phyloP scores from a whole-genome alignment of 768 basidiomycete genomes.

The Cystobasidium tubakii region DNA sequence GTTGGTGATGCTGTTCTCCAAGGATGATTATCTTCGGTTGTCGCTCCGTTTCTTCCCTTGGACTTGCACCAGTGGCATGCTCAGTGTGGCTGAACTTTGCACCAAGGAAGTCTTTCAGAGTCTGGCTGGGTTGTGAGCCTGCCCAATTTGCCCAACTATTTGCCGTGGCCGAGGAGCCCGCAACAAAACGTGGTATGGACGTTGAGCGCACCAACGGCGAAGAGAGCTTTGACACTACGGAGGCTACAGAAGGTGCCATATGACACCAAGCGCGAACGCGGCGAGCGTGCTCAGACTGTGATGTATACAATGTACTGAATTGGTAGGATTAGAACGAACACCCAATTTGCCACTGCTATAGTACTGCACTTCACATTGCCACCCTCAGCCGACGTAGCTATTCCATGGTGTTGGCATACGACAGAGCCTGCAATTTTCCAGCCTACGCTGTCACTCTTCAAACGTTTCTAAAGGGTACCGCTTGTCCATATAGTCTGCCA shows the following conservation, averaged over 20 bases:
- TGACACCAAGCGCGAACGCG: too few species aligned
- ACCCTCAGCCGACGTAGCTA: too few species aligned
- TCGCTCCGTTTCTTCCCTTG: neutral
- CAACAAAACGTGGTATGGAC: neutral
- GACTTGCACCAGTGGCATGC: too few species aligned
- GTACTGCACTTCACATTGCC: too few species aligned
- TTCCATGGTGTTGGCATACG: too few species aligned
- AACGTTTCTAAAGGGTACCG: neutral
- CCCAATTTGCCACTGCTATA: too few species aligned
- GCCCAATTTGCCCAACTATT: neutral
- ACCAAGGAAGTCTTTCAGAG: neutral
- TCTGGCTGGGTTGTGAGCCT: neutral
- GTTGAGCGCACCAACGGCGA: neutral
- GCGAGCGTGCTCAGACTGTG: too few species aligned
- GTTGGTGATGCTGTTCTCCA: slow-evolving; percentile 34
- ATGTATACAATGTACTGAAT: too few species aligned
- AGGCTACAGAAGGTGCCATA: neutral
- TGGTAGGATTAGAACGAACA: too few species aligned
- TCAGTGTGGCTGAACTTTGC: neutral
- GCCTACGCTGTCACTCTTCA: neutral
- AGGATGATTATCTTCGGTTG: slow-evolving; percentile 2
- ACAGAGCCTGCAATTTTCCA: too few species aligned
- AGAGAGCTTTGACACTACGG: neutral
- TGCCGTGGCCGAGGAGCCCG: neutral
- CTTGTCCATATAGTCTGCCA: slow-evolving; percentile 9